These are phyloP conservation scores for Nothophaeocryptopus gaeumannii DNA, from an alignment of 2,329 filamentous ascomycete species.

Conservation along the genomic window DNA sequence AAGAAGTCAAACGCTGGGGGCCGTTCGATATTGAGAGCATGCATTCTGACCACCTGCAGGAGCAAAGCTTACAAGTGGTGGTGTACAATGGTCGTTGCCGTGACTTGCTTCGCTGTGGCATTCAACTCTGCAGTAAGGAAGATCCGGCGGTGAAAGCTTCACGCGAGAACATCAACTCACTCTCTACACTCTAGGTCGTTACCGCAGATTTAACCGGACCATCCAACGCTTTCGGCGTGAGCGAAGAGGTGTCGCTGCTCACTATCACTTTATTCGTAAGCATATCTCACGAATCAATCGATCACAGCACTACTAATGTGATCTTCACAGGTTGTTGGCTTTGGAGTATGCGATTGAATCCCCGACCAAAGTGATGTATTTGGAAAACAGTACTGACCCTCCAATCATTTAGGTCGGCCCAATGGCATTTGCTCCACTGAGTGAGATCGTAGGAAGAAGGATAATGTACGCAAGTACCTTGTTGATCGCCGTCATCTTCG, in stretches of 20 bases:
- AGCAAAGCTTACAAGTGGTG: conserved; percentile 32
- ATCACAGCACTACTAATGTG: too few species aligned
- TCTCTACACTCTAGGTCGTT: conserved; percentile 49
- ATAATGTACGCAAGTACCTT: conserved; percentile 52
- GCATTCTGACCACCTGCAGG: too few species aligned
- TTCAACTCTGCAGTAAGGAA: conserved; percentile 54
- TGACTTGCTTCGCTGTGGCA: conserved; percentile 48
- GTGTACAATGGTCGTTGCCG: conserved; percentile 74
- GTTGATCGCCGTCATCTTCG: conserved; percentile 52
- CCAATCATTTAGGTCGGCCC: conserved; percentile 13
- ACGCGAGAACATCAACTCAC: too few species aligned
- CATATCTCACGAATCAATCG: too few species aligned
- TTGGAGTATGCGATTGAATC: conserved; percentile 16
- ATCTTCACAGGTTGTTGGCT: conserved; percentile 23
- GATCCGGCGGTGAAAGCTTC: too few species aligned
- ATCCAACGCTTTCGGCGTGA: conserved; percentile 62
- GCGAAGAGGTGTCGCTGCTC: conserved; percentile 68
- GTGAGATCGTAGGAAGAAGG: conserved; percentile 56
- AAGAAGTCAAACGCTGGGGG: too few species aligned
- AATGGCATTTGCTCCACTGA: conserved; percentile 52
- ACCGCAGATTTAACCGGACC: conserved; percentile 72
- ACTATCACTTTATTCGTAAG: conserved; percentile 50
- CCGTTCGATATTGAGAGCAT: too few species aligned
- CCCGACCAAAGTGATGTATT: too few species aligned
- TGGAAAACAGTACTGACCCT: too few species aligned